Conservation (phyloP, 495 filamentous ascomycete species). For the Pseudoneurospora amorphoporcata region DNA sequence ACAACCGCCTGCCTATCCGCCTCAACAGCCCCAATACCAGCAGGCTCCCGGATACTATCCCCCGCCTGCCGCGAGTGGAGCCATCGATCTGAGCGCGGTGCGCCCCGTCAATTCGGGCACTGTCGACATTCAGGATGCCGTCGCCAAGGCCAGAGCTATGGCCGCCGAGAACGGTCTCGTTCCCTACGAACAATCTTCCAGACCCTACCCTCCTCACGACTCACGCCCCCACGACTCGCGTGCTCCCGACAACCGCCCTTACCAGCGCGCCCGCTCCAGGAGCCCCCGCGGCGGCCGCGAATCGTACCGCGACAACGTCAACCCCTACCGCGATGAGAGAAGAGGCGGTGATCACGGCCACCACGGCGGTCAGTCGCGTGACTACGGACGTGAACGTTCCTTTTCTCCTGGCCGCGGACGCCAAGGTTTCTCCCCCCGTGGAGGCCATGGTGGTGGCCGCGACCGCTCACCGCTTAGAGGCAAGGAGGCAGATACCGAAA, state of each 20-base stretch:
- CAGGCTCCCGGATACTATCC: conserved; percentile 46
- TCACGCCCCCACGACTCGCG: conserved; percentile 23
- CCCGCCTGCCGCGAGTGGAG: conserved; percentile 57
- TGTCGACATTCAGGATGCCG: conserved; percentile 61
- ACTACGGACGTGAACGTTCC: conserved; percentile 52
- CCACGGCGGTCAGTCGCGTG: conserved; percentile 27
- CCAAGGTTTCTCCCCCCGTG: conserved; percentile 40
- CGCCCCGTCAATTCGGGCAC: conserved; percentile 63
- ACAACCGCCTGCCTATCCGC: conserved; percentile 18
- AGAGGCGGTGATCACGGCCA: conserved; percentile 36
- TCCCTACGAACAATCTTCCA: conserved; percentile 35
- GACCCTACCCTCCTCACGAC: conserved; percentile 20
- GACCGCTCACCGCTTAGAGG: conserved; percentile 46
- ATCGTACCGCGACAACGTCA: conserved; percentile 58
- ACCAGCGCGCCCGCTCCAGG: conserved; percentile 57
- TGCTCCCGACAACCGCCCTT: conserved; percentile 34
- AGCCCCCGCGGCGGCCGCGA: conserved; percentile 50
- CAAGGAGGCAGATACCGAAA: conserved; percentile 54
- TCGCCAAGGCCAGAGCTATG: conserved; percentile 61
- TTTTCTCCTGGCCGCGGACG: conserved; percentile 46
- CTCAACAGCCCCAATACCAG: conserved; percentile 32
- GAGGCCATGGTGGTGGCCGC: conserved; percentile 27
- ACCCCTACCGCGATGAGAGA: conserved; percentile 69
- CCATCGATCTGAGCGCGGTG: conserved; percentile 63
- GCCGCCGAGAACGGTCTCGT: conserved; percentile 60